phyloP scores from a whole-genome alignment of 208 protist genomes.

The Trypanosomatidae sp. region DNA sequence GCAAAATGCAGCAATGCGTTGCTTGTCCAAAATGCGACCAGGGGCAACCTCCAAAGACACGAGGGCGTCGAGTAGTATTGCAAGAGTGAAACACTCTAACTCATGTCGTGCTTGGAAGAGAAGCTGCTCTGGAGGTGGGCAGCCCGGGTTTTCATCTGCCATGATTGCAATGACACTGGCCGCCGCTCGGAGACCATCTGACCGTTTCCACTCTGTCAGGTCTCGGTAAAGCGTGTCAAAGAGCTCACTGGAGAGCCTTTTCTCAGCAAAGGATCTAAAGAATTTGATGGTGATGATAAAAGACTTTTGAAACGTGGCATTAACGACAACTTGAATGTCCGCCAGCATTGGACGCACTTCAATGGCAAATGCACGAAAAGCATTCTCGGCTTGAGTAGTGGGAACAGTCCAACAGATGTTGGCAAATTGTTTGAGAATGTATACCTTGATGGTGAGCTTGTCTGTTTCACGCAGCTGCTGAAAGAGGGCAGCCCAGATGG shows the following conservation, averaged over 20 bases:
- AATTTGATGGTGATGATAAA: slow-evolving; percentile 26
- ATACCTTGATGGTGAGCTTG: slow-evolving; percentile 26
- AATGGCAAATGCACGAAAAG: slow-evolving; percentile 43
- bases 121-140: slow-evolving; percentile 5
- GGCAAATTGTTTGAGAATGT: slow-evolving; percentile 49
- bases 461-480: slow-evolving; percentile 41
- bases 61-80: slow-evolving; percentile 18
- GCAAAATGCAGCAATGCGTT: slow-evolving; percentile 11
- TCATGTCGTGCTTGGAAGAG: slow-evolving; percentile 13
- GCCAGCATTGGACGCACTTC: slow-evolving; percentile 28
- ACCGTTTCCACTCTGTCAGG: slow-evolving; percentile 20
- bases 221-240: slow-evolving; percentile 17
- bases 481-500: slow-evolving; percentile 55
- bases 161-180: slow-evolving; percentile 4
- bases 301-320: slow-evolving; percentile 31
- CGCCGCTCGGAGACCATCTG: slow-evolving; percentile 18
- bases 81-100: slow-evolving; percentile 9
- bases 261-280: slow-evolving; percentile 22
- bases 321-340: slow-evolving; percentile 30
- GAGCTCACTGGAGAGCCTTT: slow-evolving; percentile 17
- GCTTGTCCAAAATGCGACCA: not conserved
- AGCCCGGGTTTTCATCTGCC: not conserved
- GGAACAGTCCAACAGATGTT: slow-evolving; percentile 37
- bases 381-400: slow-evolving; percentile 34
- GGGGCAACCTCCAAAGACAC: not conserved